A percentile compares a stretch with the other conserved stretches of the same genome.
phyloP scores from a whole-genome alignment of 1,139 yeast genomes.

The Torulaspora pretoriensis region DNA sequence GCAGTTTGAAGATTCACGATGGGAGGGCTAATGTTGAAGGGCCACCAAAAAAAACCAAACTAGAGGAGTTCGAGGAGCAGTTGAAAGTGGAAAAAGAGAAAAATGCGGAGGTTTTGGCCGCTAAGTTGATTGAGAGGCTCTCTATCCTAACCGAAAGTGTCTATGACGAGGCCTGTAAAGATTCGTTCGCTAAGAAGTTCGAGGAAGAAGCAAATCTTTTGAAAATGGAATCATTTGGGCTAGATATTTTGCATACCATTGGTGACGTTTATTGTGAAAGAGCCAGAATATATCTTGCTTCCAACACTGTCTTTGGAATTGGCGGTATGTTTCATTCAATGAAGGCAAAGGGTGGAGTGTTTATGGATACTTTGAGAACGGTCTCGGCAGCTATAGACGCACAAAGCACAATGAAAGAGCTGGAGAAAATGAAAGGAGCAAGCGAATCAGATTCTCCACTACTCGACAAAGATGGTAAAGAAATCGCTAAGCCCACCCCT shows the following conservation, averaged over 20 bases:
- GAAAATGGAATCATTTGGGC: constrained; percentile 91
- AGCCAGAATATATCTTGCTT: constrained; percentile 52
- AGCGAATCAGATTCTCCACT: constrained; percentile 39
- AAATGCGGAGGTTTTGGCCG: constrained; percentile 60
- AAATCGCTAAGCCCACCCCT: constrained; percentile 54
- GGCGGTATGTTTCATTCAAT: constrained; percentile 82
- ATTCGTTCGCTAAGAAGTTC: constrained; percentile 66
- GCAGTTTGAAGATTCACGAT: constrained; percentile 14
- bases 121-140: constrained; percentile 60
- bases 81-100: constrained; percentile 66
- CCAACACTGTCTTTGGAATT: constrained; percentile 74
- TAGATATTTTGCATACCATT: constrained; percentile 81
- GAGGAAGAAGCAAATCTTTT: constrained; percentile 80
- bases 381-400: constrained; percentile 87
- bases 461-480: constrained; percentile 48
- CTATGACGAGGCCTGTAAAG: constrained; percentile 61
- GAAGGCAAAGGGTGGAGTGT: constrained; percentile 81
- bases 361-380: constrained; percentile 82
- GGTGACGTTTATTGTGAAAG: constrained; percentile 75
- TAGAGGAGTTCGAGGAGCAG: constrained; percentile 77
- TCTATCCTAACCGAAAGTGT: constrained; percentile 82
- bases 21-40: constrained; percentile 20
- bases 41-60: constrained; percentile 47
- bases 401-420: constrained; percentile 79
- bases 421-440: constrained; percentile 64